Evolutionary conservation across 495 filamentous ascomycete genomes (phyloP), one percentile per base, ranked within the genome.

Genomic region (Parathielavia appendiculata): DNA sequence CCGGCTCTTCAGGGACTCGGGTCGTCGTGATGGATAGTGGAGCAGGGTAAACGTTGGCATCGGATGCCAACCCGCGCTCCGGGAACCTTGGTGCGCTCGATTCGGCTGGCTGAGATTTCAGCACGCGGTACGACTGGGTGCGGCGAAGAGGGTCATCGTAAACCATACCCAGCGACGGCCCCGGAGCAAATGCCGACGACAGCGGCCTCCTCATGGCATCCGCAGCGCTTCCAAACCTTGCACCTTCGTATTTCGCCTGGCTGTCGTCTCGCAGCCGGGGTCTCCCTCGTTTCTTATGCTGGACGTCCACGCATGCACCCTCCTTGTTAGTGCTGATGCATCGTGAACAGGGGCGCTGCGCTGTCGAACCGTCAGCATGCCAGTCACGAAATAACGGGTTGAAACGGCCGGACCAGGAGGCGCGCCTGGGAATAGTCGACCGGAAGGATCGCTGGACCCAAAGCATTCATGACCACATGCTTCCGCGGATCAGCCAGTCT

Each of bases 281-380:
- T 56, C 93, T 81, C 20, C 93, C 93, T 59, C 93, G 80, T 69
- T 97, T 97, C 74, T 97, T 98, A 73, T 97, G 92, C 63, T 92
- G 90, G 22, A 97, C 91, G 71, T 98, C 93, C 51, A 91, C 79
- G 63, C 92, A 97, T n/a, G 88, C 82, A 52, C 91, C 87, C 81
- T 96, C 73, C 61, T 85, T 86, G 54, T 82, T 81, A 68, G 81
- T 83, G 51, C 74, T 78, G 53, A 81, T 65, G 66, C 84, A 86
- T 52, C 84, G 75, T 49, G 81, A 81, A 57, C 84, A 86, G 23
- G 84, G 84, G 51, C 84, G 77, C 60, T 82, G 78, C 34, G 80
- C 83, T 86, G 69, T 54, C n/a, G 63, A 48, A 63, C 17, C 40
- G 60, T 71, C 54, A 65, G 69, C 65, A 56, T 54, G 44, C 16